Evolutionary conservation across 2,329 filamentous ascomycete genomes (phyloP), one percentile per base, ranked within the genome.

Genomic region (Talaromyces sp.): DNA sequence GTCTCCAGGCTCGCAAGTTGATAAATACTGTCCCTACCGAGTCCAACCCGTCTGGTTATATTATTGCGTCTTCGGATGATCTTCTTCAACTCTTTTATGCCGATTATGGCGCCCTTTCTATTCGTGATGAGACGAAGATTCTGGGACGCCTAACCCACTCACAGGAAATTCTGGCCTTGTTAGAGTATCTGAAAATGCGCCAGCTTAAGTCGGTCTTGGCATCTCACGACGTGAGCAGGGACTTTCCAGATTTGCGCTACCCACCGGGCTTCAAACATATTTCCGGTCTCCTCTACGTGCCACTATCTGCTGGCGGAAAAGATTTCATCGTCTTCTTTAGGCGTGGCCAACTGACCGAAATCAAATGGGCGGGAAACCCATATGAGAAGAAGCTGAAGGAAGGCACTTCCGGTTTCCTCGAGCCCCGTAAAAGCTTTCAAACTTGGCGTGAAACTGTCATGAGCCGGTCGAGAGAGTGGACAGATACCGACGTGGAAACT

Each of bases 251-350:
- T 68, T 77, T 96, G 3, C 82, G 83, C 25, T 96, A 96, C 67
- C 79, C 85, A 0, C 92, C 91, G 0, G 92, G 92, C 0, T 95
- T 96, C 69, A 83, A 87, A 62, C 78, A 87, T 22, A 85, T 96
- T 61, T 90, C 91, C 0, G 92, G 92, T 0, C 75, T 96, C 55
- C 78, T 96, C 0, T 87, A 96, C 59, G 91, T 96, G 0, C 92
- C 92, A 0, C 77, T 96, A 1, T 93, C 90, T 17, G 81, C 85
- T 0, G 85, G 85, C 1, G 92, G 92, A 0, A 81, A 80, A 32
- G 92, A 96, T 68, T 96, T 96, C 68, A 96, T 96, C 51, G 90
- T 92, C 0, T 96, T 96, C 71, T 96, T 96, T 77, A 85, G 92
- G n/a, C 88, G 83, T 66, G 87, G 88, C 0, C 90, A 93, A 68